Base-by-base conservation (phyloP, 208 protist species). In the Trypanosoma brucei region DNA sequence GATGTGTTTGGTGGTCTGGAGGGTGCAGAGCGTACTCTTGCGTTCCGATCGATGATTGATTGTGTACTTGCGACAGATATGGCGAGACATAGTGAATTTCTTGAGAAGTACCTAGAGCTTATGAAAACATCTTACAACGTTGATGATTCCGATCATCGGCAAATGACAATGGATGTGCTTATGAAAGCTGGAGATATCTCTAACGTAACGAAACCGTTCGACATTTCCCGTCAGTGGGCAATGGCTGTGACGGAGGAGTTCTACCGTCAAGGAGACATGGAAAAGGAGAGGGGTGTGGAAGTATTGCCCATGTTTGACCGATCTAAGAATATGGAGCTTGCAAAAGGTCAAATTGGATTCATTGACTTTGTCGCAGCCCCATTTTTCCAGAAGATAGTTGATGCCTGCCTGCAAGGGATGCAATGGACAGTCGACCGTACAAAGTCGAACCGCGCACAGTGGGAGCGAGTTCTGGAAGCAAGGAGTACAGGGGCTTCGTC, bases 191-290 rank as follows among this genome's bases (percentile, higher is more conserved):
- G 76, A 45, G 88, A 94, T 55, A 73, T 94, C 49, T 91, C 83
- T 36, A 94, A 94, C 65, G 85, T 94, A 42, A 88, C 81, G 45
- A 92, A 92, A 70, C 88, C 88, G 37, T 94, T 94, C 62, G 82
- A 86, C 44, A 85, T 78, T 54, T 92, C 84, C 31, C 75, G 84
- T 34, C 62, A 87, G 65, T 94, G 88, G 85, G 84, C 83, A 8
- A 84, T 87, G 78, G 70, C 82, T 38, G 80, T 94, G 78, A 92
- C 86, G 46, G 88, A 91, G 79, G 83, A 94, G 71, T 94, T 94
- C 73, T 91, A 91, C 67, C 77, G 83, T 0, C 88, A 94, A 75
- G 88, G 88, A 31, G 88, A 92, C 64, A 90, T 88, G 73, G 85
- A 94, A 71, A 90, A 91, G 72, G 81, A 87, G 71, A 89, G 84